Evolutionary conservation across 2,329 filamentous ascomycete species (phyloP).

Genomic region (Diplocarpon mali): DNA sequence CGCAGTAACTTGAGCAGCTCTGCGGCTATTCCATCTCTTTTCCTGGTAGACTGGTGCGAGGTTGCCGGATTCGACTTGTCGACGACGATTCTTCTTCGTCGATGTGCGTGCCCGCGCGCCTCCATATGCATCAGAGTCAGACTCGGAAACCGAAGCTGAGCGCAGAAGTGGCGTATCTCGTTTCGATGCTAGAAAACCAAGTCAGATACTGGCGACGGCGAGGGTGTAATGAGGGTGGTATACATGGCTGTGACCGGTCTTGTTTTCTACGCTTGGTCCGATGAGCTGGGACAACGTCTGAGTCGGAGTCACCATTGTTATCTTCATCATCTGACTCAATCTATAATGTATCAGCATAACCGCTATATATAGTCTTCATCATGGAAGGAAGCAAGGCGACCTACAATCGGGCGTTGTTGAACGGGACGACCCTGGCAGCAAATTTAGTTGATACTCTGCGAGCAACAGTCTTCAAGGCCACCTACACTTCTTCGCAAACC

Average conservation of each 20-base stretch:
- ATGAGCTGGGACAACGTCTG: slow-evolving; percentile 53
- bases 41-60: slow-evolving; percentile 59
- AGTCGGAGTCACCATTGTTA: slow-evolving; percentile 52
- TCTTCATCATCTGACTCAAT: slow-evolving; percentile 43
- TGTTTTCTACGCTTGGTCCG: slow-evolving; percentile 57
- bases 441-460: slow-evolving; percentile 15
- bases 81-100: slow-evolving; percentile 69
- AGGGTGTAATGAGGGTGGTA: slow-evolving; percentile 24
- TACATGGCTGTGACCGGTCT: slow-evolving; percentile 53
- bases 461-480: slow-evolving; percentile 27
- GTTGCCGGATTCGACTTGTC: slow-evolving; percentile 55
- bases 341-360: slow-evolving; percentile 27
- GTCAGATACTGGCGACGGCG: slow-evolving; percentile 14
- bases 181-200: slow-evolving; percentile 41
- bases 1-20: slow-evolving; percentile 60
- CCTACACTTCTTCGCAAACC: slow-evolving; percentile 85
- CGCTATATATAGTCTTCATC: slow-evolving; percentile 6
- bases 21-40: slow-evolving; percentile 83
- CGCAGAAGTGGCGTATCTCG: slow-evolving; percentile 44
- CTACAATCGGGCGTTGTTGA: slow-evolving; percentile 43
- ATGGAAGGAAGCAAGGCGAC: slow-evolving; percentile 8
- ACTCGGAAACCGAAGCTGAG: slow-evolving; percentile 53
- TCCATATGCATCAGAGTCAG: slow-evolving; percentile 66
- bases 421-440: slow-evolving; percentile 39
- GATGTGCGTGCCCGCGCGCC: slow-evolving; percentile 57